phyloP scores from a whole-genome alignment of 257 asterid species.

The Cordia subcordata region DNA sequence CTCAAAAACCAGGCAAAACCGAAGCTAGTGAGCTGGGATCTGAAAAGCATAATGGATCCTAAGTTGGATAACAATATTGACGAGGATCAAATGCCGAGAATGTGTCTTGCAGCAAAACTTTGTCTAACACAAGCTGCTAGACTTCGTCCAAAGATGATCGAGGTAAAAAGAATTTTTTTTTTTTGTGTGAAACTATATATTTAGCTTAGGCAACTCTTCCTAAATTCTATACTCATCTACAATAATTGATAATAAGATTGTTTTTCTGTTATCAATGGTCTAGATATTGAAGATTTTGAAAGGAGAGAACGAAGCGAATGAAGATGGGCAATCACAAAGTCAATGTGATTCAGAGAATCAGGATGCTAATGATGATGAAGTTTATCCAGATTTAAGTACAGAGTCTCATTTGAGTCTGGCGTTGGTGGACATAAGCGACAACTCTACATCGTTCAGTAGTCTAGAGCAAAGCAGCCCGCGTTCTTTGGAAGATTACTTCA shows the following conservation, averaged over 20 bases:
- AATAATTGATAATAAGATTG: background rate
- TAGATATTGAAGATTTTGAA: conserved; percentile 55
- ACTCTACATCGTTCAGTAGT: conserved; percentile 67
- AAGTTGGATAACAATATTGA: conserved; percentile 38
- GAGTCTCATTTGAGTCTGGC: conserved; percentile 81
- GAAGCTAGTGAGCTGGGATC: conserved; percentile 52
- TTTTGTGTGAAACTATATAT: background rate
- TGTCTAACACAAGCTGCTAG: conserved; percentile 89
- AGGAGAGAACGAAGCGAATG: conserved; percentile 39
- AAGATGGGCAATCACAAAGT: conserved; percentile 5
- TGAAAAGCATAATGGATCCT: conserved; percentile 62
- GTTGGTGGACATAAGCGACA: conserved; percentile 45
- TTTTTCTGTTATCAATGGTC: background rate
- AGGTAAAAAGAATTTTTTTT: conserved; percentile 32
- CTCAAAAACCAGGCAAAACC: conserved; percentile 61
- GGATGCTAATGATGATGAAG: conserved; percentile 67
- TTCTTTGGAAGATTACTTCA: conserved; percentile 63
- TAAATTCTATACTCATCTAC: too few species aligned
- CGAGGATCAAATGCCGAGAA: conserved; percentile 54
- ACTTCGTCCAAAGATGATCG: conserved; percentile 71
- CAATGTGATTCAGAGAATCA: conserved; percentile 25
- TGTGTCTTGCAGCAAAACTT: conserved; percentile 65
- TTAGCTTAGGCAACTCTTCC: too few species aligned
- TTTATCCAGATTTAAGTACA: conserved; percentile 76
- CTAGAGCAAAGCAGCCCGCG: conserved; percentile 66